These are phyloP conservation scores for Phytophthora pini DNA, from an alignment of 352 stramenopile species.

Conservation along the genomic window DNA sequence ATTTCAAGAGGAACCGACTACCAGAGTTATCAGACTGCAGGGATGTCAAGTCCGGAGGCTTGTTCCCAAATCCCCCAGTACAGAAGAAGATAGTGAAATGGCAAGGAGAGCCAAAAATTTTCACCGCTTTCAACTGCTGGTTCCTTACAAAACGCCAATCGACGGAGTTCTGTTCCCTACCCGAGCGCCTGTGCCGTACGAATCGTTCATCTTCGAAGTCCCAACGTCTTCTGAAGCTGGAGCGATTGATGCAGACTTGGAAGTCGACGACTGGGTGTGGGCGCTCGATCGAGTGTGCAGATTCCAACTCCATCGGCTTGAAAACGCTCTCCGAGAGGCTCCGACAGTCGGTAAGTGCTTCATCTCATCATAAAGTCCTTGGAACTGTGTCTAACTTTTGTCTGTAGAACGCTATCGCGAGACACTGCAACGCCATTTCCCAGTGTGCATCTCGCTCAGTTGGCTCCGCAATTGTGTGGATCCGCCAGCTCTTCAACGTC, in stretches of 20 bases:
- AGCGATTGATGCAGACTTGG: slow-evolving; percentile 8
- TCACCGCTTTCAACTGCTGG: slow-evolving; percentile 50
- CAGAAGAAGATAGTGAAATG: slow-evolving; percentile 4
- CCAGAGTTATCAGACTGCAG: slow-evolving; percentile 49
- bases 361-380: background rate
- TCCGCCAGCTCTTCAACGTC: slow-evolving; percentile 53
- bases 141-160: slow-evolving; percentile 37
- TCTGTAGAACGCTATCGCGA: slow-evolving; percentile 46
- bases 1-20: slow-evolving; percentile 37
- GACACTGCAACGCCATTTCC: slow-evolving; percentile 49
- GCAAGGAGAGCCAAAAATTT: background rate
- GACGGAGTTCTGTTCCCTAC: slow-evolving; percentile 7
- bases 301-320: slow-evolving; percentile 57
- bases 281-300: slow-evolving; percentile 51
- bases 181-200: slow-evolving; percentile 28
- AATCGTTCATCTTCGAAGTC: slow-evolving; percentile 53
- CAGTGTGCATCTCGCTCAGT: slow-evolving; percentile 58
- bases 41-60: slow-evolving; percentile 57
- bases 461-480: slow-evolving; percentile 74
- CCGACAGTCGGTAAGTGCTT: slow-evolving; percentile 23
- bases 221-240: slow-evolving; percentile 3
- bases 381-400: background rate
- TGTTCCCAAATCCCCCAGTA: slow-evolving; percentile 16
- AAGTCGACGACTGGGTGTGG: slow-evolving; percentile 40
- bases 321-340: slow-evolving; percentile 43